Evolutionary conservation across 1,139 yeast genomes (phyloP), one percentile per base, ranked within the genome.

Genomic region (Pneumocystis sp.): DNA sequence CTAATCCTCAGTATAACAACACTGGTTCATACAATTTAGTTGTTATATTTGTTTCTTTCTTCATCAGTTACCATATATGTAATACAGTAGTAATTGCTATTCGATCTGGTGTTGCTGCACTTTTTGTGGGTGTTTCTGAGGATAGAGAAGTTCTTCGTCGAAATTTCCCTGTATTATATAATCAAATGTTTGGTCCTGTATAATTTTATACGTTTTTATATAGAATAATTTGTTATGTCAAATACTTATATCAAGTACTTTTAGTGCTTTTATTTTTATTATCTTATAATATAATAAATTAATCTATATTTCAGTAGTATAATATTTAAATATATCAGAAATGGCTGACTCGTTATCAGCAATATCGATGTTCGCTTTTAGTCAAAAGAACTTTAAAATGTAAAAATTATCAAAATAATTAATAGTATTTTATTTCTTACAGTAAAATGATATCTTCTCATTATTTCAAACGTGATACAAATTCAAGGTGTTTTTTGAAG

Each of bases 61-160:
- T 89, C 63, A 84, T 91, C 67, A 82, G 93, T 0, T 78, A 88
- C 59, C 96, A 91, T 76, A 82, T 91, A 66, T 82, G 88, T 66
- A 83, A 88, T 70, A 80, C 89, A 68, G 79, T 90, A 31, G 83
- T 85, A 67, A 85, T 87, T 31, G 87, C 89, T 0, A 84, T 90
- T 67, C 85, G 84, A 68, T 85, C 91, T 0, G 97, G 97, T 17
- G 83, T 87, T 0, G 84, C 95, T 3, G 87, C 96, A 0, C 86
- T 91, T 74, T 90, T 90, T 40, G 67, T 66, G 21, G 61, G 44
- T 8, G 45, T 59, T 21, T 39, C 61, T 15, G 61, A 59, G 8
- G 61, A 59, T 15, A 39, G 45, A 21, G 61, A 39, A 6, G 61
- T 59, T 59, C 61, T 59, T 39, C 44, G 61, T 10, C 29, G 45